Evolutionary conservation across 1,139 yeast genomes (phyloP), one percentile per base, ranked within the genome.

Genomic region (Pichia sp.): DNA sequence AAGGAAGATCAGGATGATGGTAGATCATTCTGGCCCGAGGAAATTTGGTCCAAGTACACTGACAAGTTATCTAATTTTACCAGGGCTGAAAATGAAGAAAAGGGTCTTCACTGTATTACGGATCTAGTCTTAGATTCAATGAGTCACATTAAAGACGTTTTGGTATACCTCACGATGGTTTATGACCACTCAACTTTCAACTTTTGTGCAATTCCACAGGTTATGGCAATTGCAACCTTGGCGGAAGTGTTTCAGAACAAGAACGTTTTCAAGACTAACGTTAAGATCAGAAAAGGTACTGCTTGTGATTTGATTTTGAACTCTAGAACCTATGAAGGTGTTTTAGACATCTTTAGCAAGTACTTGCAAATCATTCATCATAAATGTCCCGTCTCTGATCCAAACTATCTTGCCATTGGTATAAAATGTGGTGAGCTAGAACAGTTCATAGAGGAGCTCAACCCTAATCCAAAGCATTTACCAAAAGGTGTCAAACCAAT

Each of bases 191-290:
- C 96, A 0, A 75, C 87, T 52, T 93, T 90, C 76, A 86, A 85
- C 62, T 93, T 93, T 75, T 92, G 98, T 74, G 92, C 97, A 16
- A 93, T 93, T 67, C 99, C 99, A 19, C 99, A 93, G 72, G 97
- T 92, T 36, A 93, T 93, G 99, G 97, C 98, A 45, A 86, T 93
- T 68, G 97, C 98, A 8, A 90, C 98, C 0, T 76, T 93, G 64
- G 92, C 93, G 30, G 77, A 85, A 55, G 87, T 93, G 45, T 92
- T 87, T 76, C 85, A 88, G 69, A 95, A 95, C 72, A 85, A 85
- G 8, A 70, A 75, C 4, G 87, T 93, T 3, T 80, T 93, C 66
- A 80, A 83, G 52, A 70, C 72, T 44, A 84, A 88, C 65, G 87
- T 93, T 60, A 95, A 95, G 75, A 87, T 95, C 68, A 82, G 98